Conservation (phyloP, 768 basidiomycete genomes). For the Boletus barrowsii region DNA sequence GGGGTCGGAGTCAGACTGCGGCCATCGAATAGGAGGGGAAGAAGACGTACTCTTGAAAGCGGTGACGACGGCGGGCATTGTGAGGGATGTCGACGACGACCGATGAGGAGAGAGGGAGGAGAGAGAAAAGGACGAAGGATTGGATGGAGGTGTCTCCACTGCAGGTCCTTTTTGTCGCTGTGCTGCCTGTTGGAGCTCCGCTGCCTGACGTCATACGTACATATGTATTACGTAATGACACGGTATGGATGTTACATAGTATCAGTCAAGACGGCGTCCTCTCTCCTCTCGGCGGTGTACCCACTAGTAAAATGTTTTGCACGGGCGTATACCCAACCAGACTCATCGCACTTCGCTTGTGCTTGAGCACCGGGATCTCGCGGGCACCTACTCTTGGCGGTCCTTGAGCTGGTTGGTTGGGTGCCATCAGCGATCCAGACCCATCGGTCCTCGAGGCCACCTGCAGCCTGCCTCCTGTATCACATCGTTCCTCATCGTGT, state of each 20-base stretch:
- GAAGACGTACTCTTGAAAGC: constrained; percentile 76
- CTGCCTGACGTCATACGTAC: constrained; percentile 31
- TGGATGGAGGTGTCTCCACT: constrained; percentile 11
- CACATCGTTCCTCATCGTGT: constrained; percentile 31
- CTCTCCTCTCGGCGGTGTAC: constrained; percentile 51
- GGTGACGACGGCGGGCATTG: constrained; percentile 76
- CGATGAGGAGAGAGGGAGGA: neutral
- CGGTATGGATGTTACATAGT: no score
- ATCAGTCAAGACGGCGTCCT: no score
- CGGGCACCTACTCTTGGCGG: constrained; percentile 42
- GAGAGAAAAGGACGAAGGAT: neutral
- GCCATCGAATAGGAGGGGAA: neutral
- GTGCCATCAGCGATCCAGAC: constrained; percentile 22
- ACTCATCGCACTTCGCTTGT: constrained; percentile 54
- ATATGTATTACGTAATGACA: constrained; percentile 17
- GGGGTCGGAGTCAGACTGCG: constrained; percentile 19
- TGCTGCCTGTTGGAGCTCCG: constrained; percentile 31
- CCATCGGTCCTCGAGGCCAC: constrained; percentile 27
- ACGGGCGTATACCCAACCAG: constrained; percentile 73
- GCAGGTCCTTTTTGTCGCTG: constrained; percentile 31
- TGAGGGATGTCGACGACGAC: constrained; percentile 6
- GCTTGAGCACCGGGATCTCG: constrained; percentile 46
- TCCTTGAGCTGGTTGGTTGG: constrained; percentile 42
- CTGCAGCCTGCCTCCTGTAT: constrained; percentile 29
- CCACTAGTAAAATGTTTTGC: constrained; percentile 67